These are phyloP conservation scores for Echium plantagineum DNA, from an alignment of 257 asterid genomes.

Conservation along the genomic window DNA sequence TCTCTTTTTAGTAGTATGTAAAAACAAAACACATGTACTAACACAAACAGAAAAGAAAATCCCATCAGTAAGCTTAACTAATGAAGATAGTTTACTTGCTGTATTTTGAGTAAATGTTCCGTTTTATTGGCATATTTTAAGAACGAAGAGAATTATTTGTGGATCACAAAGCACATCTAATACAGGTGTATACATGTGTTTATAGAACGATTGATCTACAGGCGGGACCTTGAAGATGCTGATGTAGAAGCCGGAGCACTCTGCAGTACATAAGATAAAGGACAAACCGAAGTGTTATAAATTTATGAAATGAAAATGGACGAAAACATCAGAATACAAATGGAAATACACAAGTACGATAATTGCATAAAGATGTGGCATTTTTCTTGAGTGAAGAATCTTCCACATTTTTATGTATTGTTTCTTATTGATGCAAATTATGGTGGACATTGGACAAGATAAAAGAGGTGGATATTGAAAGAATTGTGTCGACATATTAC, in stretches of 20 bases:
- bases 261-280: slow-evolving; percentile 31
- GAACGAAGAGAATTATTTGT: background rate
- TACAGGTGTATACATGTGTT: no score
- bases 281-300: background rate
- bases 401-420: no score
- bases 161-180: background rate
- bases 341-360: background rate
- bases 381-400: no score
- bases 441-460: background rate
- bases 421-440: background rate
- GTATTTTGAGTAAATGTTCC: background rate
- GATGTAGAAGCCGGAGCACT: slow-evolving; percentile 53
- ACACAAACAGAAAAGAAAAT: background rate
- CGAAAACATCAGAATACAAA: background rate
- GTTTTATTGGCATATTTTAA: background rate
- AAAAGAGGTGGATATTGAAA: background rate
- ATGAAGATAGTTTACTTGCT: background rate
- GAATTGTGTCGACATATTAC: background rate
- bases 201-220: no score
- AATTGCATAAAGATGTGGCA: background rate
- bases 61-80: background rate
- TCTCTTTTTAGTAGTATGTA: background rate
- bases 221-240: slow-evolving; percentile 55
- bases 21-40: background rate
- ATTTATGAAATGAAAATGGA: background rate